Conservation (phyloP, 106 monocot genomes). For the Amphibolis antarctica region DNA sequence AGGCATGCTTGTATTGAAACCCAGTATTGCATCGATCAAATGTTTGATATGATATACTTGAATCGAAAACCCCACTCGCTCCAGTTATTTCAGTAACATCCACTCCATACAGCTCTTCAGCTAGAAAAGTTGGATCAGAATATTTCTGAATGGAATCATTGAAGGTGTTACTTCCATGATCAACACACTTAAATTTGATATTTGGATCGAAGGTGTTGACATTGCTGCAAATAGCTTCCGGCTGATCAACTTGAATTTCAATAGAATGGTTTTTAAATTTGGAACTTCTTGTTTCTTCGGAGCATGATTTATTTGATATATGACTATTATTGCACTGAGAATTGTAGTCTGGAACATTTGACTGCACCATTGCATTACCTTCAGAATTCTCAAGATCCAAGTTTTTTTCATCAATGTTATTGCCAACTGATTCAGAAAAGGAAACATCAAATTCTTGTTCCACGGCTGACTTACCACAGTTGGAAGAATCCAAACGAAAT, state of each 20-base stretch:
- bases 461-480: background rate
- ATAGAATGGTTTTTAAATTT: background rate
- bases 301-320: background rate
- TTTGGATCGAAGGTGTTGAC: background rate
- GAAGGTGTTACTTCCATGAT: constrained; percentile 1
- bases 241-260: background rate
- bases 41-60: background rate
- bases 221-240: background rate
- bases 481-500: background rate
- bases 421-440: background rate
- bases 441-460: background rate
- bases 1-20: constrained; percentile 9
- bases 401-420: background rate
- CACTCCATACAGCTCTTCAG: constrained; percentile 9
- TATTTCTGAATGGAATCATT: constrained; percentile 25
- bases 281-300: background rate
- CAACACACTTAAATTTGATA: background rate
- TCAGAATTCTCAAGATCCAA: background rate
- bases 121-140: constrained; percentile 46
- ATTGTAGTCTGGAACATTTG: background rate
- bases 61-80: background rate
- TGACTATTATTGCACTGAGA: background rate
- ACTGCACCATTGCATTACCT: background rate
- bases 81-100: background rate
- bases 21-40: constrained; percentile 5